Percentiles rank a stretch among this genome's conserved stretches.
phyloP scores from a whole-genome alignment of 768 basidiomycete species.

The Austroboletus eburneus region DNA sequence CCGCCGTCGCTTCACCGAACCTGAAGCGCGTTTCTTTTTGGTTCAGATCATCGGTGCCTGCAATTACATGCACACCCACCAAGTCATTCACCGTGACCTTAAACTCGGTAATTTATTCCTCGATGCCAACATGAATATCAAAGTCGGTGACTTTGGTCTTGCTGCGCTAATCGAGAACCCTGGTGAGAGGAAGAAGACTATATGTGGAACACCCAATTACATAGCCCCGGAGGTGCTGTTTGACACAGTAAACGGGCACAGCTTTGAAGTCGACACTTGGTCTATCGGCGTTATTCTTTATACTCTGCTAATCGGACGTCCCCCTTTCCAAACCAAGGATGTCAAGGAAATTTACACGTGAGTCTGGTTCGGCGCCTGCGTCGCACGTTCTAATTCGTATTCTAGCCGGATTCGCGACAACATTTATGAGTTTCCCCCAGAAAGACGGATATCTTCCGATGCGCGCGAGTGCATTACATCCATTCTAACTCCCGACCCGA shows the following conservation, averaged over 20 bases:
- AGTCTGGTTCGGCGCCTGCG: conserved; percentile 21
- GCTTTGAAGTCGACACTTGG: conserved; percentile 99
- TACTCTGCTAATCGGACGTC: conserved; percentile 90
- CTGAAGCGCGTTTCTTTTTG: conserved; percentile 89
- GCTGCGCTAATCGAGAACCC: conserved; percentile 95
- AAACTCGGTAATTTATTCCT: conserved; percentile 96
- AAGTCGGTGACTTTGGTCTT: conserved; percentile 96
- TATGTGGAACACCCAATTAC: conserved; percentile 98
- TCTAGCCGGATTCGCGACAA: conserved; percentile 87
- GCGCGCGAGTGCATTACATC: conserved; percentile 74
- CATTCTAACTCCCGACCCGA: conserved; percentile 84
- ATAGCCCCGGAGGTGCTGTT: conserved; percentile 98
- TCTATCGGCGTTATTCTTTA: conserved; percentile 96
- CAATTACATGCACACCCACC: conserved; percentile 95
- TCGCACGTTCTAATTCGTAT: conserved; percentile 4
- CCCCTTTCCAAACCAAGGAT: conserved; percentile 98
- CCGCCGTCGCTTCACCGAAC: conserved; percentile 84
- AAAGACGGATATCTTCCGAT: conserved; percentile 64
- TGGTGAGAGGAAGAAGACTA: conserved; percentile 97
- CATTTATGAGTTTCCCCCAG: conserved; percentile 86
- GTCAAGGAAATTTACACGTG: conserved; percentile 95
- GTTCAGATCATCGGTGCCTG: conserved; percentile 94
- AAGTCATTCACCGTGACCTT: conserved; percentile 96
- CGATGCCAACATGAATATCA: conserved; percentile 88
- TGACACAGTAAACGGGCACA: conserved; percentile 93